Base-by-base conservation (phyloP, 208 protist genomes). In the Acanthamoeba healyi region DNA sequence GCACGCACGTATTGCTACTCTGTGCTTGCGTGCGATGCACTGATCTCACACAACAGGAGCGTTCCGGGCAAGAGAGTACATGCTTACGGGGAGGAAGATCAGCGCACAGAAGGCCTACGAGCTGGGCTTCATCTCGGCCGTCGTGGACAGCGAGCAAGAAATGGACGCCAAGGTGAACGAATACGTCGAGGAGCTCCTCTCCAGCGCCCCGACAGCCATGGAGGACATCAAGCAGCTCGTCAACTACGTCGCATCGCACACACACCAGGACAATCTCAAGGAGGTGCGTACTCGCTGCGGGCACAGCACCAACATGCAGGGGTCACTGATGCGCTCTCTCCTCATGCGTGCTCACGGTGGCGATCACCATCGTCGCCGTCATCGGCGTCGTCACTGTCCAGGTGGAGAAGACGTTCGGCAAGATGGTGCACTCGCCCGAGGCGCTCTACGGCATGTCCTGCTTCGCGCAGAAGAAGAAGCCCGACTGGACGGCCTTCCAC, bases 381-480 rank as follows among this genome's bases (percentile, higher is more conserved):
- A n/a, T n/a, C n/a, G n/a, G n/a, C n/a, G n/a, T n/a, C n/a, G n/a
- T n/a, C n/a, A n/a, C n/a, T n/a, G n/a, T 46, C 1, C 36, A 84
- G 46, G 89, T 84, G n/a, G 51, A 9, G n/a, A 36, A 94, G 63
- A 36, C 22, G 19, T 94, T 94, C 49, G 26, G 40, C 10, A 49
- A 46, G 32, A 94, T 94, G 89, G 46, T 94, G 40, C 40, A 81
- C n/a, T 70, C 49, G 19, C 17, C 32, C 15, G 89, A 94, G 49
- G 89, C 89, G 46, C 44, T 74, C 51, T 84, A 94, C 49, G 89
- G 89, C 72, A 94, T 81, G 65, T 94, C 89, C 5, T 94, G 70
- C 72, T 94, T 94, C 40, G 54, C 42, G 17, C 89, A 94, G 34
- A 72, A 67, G 72, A 79, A 74, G n/a, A 40, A 94, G 12, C 89